Evolutionary conservation across 164 flowering plant genomes (phyloP).

Genomic region (Malania oleifera): DNA sequence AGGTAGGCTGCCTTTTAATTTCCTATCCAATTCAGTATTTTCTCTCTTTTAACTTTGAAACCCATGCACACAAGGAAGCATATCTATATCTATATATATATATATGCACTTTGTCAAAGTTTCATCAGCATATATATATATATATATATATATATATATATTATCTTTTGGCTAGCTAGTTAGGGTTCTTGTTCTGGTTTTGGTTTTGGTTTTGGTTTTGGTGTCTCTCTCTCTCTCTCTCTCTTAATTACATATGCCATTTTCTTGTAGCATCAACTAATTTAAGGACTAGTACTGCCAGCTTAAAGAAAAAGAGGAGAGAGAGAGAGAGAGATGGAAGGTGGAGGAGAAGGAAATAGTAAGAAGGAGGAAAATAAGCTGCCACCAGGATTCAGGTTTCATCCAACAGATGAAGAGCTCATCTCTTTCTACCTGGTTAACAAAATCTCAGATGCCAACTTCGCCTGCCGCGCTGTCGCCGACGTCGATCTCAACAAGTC

Average conservation of each 20-base stretch:
- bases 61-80: no score
- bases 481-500: constrained; percentile 92
- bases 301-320: neutral
- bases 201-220: neutral
- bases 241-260: constrained; percentile 4
- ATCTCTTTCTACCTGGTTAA: constrained; percentile 60
- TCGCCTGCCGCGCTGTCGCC: constrained; percentile 58
- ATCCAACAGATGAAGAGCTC: constrained; percentile 79
- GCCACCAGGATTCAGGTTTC: constrained; percentile 79
- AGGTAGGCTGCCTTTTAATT: no score
- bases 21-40: neutral
- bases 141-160: neutral
- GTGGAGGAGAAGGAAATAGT: no score
- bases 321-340: constrained; percentile 23
- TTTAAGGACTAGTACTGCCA: neutral
- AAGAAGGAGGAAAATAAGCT: constrained; percentile 45
- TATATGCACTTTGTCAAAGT: neutral
- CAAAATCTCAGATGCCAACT: constrained; percentile 70
- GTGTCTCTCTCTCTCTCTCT: no score
- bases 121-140: neutral
- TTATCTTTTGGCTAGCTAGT: neutral
- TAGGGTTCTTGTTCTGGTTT: neutral
- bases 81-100: no score
- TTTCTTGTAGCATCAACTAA: neutral
- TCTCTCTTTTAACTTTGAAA: no score